Conservation (phyloP, 2,329 filamentous ascomycete genomes). For the Aspergillus brunneoviolaceus region DNA sequence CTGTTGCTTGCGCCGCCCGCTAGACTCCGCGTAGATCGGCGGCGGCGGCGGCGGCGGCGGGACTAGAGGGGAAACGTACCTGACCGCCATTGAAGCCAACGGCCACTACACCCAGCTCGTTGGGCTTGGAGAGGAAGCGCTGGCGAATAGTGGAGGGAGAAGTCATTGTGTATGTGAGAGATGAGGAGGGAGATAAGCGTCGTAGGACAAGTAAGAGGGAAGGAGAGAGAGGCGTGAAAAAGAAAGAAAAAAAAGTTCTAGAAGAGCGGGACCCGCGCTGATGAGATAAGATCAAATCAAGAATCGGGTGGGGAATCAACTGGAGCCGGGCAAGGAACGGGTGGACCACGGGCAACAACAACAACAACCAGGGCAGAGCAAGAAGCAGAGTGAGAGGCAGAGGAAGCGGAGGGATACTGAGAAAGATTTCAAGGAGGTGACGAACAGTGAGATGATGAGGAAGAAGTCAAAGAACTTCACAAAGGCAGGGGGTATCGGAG, state of each 20-base stretch:
- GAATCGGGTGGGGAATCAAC: slow-evolving; percentile 14
- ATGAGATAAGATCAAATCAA: slow-evolving; percentile 12
- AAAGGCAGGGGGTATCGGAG: no score
- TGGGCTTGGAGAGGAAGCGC: slow-evolving; percentile 76
- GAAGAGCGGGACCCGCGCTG: slow-evolving; percentile 24
- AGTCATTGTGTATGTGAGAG: slow-evolving; percentile 45
- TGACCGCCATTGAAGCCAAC: slow-evolving; percentile 97
- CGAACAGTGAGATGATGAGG: neutral
- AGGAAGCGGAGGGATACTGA: neutral
- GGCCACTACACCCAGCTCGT: slow-evolving; percentile 86
- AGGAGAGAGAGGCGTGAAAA: slow-evolving; percentile 8
- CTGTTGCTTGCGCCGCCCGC: neutral
- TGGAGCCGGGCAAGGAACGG: slow-evolving; percentile 4
- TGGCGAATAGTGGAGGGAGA: slow-evolving; percentile 59
- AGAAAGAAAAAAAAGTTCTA: slow-evolving; percentile 16
- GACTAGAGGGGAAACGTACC: slow-evolving; percentile 54
- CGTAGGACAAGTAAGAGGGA: slow-evolving; percentile 8
- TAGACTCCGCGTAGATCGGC: slow-evolving; percentile 13
- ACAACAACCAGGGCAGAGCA: neutral
- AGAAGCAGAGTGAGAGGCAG: neutral
- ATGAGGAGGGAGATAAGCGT: neutral
- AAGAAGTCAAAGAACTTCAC: no score
- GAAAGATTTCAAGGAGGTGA: no score
- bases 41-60: slow-evolving; percentile 2
- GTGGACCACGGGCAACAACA: slow-evolving; percentile 3